Conservation (phyloP, 2,329 filamentous ascomycete genomes). For the Pyrenophora graminea region DNA sequence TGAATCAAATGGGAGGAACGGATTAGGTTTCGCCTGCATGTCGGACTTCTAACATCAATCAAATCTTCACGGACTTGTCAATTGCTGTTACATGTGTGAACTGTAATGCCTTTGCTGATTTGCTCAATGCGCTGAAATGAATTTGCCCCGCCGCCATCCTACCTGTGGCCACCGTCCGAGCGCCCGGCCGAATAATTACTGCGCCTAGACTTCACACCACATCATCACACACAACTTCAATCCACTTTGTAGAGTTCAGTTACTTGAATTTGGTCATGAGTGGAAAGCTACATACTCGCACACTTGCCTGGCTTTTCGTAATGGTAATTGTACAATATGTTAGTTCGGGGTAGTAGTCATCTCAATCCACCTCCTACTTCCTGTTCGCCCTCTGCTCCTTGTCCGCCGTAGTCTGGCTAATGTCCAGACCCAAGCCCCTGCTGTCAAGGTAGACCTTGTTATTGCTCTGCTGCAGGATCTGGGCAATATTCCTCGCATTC, state of each 20-base stretch:
- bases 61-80: conserved; percentile 26
- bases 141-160: too few species aligned
- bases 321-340: conserved; percentile 32
- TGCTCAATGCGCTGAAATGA: too few species aligned
- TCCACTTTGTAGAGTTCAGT: too few species aligned
- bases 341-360: conserved; percentile 6
- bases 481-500: conserved; percentile 88
- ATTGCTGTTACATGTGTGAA: not conserved
- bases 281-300: conserved; percentile 36
- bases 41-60: conserved; percentile 35
- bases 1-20: conserved; percentile 28
- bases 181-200: too few species aligned
- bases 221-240: too few species aligned
- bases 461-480: conserved; percentile 82
- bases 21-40: conserved; percentile 28
- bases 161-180: too few species aligned
- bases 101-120: not conserved
- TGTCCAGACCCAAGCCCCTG: conserved; percentile 88
- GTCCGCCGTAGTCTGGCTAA: conserved; percentile 55
- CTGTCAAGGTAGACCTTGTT: conserved; percentile 95
- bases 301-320: conserved; percentile 24
- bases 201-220: too few species aligned
- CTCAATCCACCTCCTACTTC: conserved; percentile 14
- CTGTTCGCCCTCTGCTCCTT: conserved; percentile 44
- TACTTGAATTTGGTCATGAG: conserved; percentile 34